These are phyloP conservation scores for Avena sativa DNA, from an alignment of 176 grass and related monocot genomes.

Conservation along the genomic window DNA sequence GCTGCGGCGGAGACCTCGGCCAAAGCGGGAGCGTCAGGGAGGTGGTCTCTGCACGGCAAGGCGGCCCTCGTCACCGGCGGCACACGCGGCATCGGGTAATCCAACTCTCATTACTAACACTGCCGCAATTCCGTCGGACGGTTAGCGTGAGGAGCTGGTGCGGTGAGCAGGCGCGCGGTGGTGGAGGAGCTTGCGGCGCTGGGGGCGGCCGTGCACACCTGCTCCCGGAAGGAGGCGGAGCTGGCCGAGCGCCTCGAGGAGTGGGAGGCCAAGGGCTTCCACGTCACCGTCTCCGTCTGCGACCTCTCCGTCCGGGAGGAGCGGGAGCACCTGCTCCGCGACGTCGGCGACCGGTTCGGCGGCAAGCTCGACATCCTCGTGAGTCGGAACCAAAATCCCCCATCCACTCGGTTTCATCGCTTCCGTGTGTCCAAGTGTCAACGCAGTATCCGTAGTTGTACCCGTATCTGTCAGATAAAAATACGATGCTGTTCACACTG, in stretches of 20 bases:
- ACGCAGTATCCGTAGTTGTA: neutral
- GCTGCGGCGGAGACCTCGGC: conserved; percentile 4
- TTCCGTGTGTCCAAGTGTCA: neutral
- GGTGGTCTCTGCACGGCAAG: conserved; percentile 70
- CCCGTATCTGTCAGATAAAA: neutral
- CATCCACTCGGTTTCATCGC: neutral
- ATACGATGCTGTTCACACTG: neutral
- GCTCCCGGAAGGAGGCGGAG: conserved; percentile 58
- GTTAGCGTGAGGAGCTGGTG: neutral
- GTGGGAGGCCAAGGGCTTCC: conserved; percentile 52
- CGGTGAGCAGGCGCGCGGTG: conserved; percentile 50
- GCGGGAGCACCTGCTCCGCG: conserved; percentile 44
- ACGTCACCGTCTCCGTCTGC: conserved; percentile 62
- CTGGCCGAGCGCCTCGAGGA: conserved; percentile 52
- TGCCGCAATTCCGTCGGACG: neutral
- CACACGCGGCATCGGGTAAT: conserved; percentile 76
- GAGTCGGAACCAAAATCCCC: neutral
- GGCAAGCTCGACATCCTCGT: conserved; percentile 74
- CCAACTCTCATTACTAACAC: neutral
- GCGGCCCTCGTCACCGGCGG: conserved; percentile 77
- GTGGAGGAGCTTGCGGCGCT: conserved; percentile 67
- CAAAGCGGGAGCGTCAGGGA: conserved; percentile 10
- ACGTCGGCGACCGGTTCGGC: conserved; percentile 51
- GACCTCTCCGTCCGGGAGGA: conserved; percentile 67
- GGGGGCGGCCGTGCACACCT: conserved; percentile 64